phyloP scores from a whole-genome alignment of 352 stramenopile genomes.

The Bremia lactucae region DNA sequence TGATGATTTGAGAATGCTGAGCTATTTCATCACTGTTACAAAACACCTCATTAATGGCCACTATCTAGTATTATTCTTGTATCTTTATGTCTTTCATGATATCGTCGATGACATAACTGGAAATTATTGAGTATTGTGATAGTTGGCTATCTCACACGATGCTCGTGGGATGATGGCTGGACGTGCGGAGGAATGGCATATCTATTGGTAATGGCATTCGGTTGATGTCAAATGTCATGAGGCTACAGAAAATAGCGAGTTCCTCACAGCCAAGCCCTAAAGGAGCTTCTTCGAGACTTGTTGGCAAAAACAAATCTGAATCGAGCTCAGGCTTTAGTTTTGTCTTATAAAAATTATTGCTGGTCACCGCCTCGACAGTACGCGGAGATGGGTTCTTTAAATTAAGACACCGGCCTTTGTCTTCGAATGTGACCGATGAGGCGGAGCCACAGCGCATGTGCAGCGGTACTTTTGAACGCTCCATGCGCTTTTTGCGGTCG shows the following conservation, averaged over 20 bases:
- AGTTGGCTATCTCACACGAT: slow-evolving; percentile 26
- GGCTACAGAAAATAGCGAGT: slow-evolving; percentile 65
- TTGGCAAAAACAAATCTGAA: slow-evolving; percentile 24
- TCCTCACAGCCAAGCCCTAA: slow-evolving; percentile 51
- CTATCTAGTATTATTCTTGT: too few relatives aligned
- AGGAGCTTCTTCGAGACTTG: slow-evolving; percentile 52
- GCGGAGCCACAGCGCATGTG: too few relatives aligned
- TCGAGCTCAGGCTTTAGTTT: slow-evolving; percentile 14
- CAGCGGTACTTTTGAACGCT: slow-evolving; percentile 22
- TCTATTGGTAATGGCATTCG: slow-evolving; percentile 7
- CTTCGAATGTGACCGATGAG: slow-evolving; percentile 22
- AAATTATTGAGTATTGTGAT: too few relatives aligned
- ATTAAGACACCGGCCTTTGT: slow-evolving; percentile 20
- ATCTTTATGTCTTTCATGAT: too few relatives aligned
- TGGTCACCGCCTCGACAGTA: slow-evolving; percentile 36
- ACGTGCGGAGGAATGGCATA: slow-evolving; percentile 4
- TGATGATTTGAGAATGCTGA: too few relatives aligned
- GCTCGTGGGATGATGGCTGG: slow-evolving; percentile 24
- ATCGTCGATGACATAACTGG: too few relatives aligned
- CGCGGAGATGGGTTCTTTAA: slow-evolving; percentile 32
- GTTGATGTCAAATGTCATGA: slow-evolving; percentile 59
- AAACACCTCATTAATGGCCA: too few relatives aligned
- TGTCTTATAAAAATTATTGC: slow-evolving; percentile 13
- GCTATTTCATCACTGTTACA: too few relatives aligned
- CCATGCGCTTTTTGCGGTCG: slow-evolving; percentile 73